A percentile compares a stretch with the other conserved stretches of the same genome.
phyloP scores from a whole-genome alignment of 768 basidiomycete species.

The Tulasnella sp. region DNA sequence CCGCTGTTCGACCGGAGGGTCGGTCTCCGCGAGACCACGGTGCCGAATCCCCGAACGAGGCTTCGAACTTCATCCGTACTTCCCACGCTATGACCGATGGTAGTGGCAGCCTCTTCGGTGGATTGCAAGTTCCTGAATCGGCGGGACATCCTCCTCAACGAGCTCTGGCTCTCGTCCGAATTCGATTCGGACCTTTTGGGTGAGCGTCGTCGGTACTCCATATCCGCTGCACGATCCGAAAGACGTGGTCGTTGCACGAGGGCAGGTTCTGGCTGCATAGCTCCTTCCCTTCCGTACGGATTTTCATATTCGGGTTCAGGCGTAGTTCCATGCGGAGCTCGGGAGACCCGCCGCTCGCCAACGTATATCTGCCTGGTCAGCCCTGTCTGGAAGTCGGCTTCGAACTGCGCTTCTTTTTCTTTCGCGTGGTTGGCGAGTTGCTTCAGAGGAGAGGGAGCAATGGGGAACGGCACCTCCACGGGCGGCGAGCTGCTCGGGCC shows the following conservation, averaged over 20 bases:
- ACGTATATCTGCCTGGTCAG: background rate
- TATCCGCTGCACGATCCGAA: background rate
- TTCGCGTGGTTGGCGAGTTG: background rate
- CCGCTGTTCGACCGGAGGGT: background rate
- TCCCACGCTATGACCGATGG: background rate
- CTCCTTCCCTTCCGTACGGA: background rate
- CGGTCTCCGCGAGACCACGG: background rate
- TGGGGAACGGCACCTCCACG: background rate
- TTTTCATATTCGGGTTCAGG: background rate
- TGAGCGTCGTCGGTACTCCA: background rate
- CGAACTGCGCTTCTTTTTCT: constrained; percentile 7
- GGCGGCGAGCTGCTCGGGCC: background rate
- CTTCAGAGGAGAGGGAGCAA: background rate
- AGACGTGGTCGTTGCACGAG: background rate
- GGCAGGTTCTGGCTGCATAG: background rate
- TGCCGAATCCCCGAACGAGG: constrained; percentile 4
- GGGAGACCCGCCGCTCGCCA: background rate
- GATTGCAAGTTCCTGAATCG: background rate
- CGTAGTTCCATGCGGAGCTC: background rate
- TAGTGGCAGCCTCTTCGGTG: background rate
- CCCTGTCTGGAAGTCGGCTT: background rate
- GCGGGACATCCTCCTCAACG: background rate
- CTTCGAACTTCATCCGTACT: background rate
- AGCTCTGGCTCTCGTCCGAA: background rate
- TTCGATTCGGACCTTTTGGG: background rate